These are phyloP conservation scores for Annona squamosa DNA, from an alignment of 164 flowering plant species.

Conservation along the genomic window DNA sequence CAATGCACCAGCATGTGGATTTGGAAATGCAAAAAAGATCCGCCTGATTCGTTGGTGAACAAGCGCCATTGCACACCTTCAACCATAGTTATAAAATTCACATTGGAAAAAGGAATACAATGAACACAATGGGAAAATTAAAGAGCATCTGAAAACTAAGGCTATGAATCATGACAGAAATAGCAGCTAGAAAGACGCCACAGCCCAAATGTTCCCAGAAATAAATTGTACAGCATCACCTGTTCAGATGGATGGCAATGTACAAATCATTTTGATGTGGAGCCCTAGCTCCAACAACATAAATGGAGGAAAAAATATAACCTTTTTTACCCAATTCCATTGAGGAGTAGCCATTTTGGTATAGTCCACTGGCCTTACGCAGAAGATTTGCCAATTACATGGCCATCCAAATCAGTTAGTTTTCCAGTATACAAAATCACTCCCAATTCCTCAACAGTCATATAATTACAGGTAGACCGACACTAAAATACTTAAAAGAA, in stretches of 20 bases:
- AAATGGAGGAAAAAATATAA: no score
- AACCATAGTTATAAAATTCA: background rate
- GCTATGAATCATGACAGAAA: background rate
- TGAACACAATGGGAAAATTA: background rate
- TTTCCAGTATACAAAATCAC: background rate
- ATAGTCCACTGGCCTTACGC: background rate
- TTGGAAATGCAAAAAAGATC: conserved; percentile 79
- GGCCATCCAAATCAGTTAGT: background rate
- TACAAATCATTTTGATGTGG: background rate
- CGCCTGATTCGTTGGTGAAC: conserved; percentile 86
- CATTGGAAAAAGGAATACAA: background rate
- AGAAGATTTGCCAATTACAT: background rate
- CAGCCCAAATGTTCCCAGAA: background rate
- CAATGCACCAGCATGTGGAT: conserved; percentile 63
- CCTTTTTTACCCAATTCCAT: no score
- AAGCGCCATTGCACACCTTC: conserved; percentile 97
- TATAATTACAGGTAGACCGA: background rate
- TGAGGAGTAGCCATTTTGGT: no score
- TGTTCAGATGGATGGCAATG: background rate
- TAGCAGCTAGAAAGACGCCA: background rate
- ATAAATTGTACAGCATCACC: background rate
- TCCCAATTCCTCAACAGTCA: background rate
- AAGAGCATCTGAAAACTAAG: background rate
- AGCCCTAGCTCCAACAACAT: background rate
- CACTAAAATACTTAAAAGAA: background rate